Evolutionary conservation across 2,329 filamentous ascomycete genomes (phyloP), one percentile per base, ranked within the genome.

Genomic region (Xylaria arbuscula): DNA sequence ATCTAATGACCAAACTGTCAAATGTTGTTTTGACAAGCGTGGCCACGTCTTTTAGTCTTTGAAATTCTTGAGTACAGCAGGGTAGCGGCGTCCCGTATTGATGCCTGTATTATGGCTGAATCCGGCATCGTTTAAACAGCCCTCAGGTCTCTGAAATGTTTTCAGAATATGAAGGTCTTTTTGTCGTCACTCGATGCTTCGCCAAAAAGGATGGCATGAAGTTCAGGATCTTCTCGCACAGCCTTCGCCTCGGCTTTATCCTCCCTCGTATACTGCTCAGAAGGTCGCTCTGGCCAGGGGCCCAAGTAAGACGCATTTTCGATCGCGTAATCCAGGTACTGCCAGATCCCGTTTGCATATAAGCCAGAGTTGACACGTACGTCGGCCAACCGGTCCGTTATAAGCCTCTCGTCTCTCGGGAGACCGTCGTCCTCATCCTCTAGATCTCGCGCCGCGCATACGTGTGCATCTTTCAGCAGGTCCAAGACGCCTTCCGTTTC

Each of bases 401-500:
- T 68, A 2, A 10, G 2, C 15, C 13, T 63, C 42, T 22, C 10
- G 13, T 19, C 11, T 48, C 11, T 19, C 40, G 47, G 55, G n/a
- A 22, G 1, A 15, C 47, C 47, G 13, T 48, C 58, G 5, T 62
- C 55, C 24, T 64, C 59, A 47, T 0, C 8, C 51, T 63, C 3
- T 34, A 17, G 22, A n/a, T 48, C 45, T 47, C 56, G 56, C 11
- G 62, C 32, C 15, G 67, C 71, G 38, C 69, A 72, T 22, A 50
- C 51, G 38, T 67, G 68, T 22, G 72, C 71, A 9, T 72, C 68
- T 0, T 70, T 62, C 53, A 77, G 62, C 19, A 77, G 54, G 17
- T 69, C 70, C 54, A 76, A 22, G 11, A 72, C 69, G 15, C 73
- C 72, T 60, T 70, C 72, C 5, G 71, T 74, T 64, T 74, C 70